Percentiles rank a stretch among this genome's conserved stretches.
These are phyloP conservation scores for Asclepias syriaca DNA, from an alignment of 257 asterid genomes.

Conservation along the genomic window DNA sequence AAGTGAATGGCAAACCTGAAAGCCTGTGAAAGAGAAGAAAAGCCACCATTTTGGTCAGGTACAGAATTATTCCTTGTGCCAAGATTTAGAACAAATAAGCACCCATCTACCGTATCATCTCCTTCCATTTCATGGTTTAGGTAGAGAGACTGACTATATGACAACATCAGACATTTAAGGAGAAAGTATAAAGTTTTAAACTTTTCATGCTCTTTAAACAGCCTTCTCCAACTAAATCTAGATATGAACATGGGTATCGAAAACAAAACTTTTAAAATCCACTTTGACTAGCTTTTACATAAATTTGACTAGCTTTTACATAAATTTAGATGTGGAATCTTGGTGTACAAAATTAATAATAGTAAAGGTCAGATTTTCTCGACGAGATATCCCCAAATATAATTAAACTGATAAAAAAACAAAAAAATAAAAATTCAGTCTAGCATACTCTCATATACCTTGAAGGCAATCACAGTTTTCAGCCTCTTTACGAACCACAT, in stretches of 20 bases:
- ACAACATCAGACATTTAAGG: background rate
- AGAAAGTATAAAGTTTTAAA: background rate
- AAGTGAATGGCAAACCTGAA: slow-evolving; percentile 13
- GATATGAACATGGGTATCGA: background rate
- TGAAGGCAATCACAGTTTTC: slow-evolving; percentile 65
- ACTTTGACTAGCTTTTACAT: background rate
- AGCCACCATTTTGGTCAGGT: background rate
- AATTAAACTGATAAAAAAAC: background rate
- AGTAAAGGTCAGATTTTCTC: background rate
- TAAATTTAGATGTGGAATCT: background rate
- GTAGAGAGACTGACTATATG: background rate
- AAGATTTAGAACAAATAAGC: no score
- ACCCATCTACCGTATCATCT: background rate
- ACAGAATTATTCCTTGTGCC: background rate
- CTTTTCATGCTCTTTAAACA: background rate
- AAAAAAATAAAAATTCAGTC: no score
- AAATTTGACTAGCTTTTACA: no score
- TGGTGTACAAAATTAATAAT: background rate
- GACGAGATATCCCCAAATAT: background rate
- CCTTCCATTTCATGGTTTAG: background rate
- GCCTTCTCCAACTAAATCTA: background rate
- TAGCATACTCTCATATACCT: slow-evolving; percentile 19
- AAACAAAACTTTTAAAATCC: background rate
- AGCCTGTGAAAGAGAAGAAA: background rate
- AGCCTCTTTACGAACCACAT: slow-evolving; percentile 65